phyloP scores from a whole-genome alignment of 352 stramenopile species.

The Thalassiosira allenii region DNA sequence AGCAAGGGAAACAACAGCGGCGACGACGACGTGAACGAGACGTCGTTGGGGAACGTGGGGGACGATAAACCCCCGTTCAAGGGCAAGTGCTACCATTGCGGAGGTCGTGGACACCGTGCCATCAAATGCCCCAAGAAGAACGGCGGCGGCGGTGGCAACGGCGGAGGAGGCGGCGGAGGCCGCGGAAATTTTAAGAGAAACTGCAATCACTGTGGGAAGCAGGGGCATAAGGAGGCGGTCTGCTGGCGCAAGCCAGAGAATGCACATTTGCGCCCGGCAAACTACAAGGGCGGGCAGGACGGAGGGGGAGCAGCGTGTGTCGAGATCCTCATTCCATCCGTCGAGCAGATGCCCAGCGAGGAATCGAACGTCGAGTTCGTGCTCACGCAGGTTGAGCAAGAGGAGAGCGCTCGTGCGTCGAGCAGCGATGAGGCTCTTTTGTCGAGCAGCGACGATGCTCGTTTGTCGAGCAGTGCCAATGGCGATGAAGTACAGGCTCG shows the following conservation, averaged over 20 bases:
- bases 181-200: slow-evolving; percentile 32
- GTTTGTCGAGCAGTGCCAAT: no score
- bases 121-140: no score
- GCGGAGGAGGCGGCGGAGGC: neutral
- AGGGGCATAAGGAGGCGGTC: slow-evolving; percentile 30
- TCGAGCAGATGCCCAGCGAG: no score
- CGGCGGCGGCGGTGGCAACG: no score
- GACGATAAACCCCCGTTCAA: neutral
- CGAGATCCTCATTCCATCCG: neutral
- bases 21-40: neutral
- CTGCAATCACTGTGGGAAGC: slow-evolving; percentile 38
- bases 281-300: neutral
- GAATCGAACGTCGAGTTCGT: neutral
- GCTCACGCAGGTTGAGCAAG: neutral
- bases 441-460: no score
- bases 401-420: neutral
- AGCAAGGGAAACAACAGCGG: neutral
- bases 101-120: neutral
- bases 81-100: neutral
- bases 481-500: no score
- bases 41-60: neutral
- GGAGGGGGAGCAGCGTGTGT: neutral
- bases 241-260: slow-evolving; percentile 26
- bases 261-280: no score
- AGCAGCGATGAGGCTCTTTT: neutral